Percentiles rank a stretch among this genome's conserved stretches.
phyloP scores from a whole-genome alignment of 768 basidiomycete genomes.

The Pseudohyphozyma bogoriensis region DNA sequence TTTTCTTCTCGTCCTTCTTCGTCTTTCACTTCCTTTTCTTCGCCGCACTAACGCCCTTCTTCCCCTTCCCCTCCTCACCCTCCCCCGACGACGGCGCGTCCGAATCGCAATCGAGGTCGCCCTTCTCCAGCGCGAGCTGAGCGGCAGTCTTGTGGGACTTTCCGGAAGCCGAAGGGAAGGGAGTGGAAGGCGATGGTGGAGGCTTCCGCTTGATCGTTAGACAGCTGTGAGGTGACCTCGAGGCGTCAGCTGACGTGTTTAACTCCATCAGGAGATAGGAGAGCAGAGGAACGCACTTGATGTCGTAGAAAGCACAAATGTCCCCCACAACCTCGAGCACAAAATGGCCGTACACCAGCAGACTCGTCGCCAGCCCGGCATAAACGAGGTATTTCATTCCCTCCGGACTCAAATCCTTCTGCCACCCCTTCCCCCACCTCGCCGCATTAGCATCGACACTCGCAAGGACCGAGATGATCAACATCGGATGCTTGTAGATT shows the following conservation, averaged over 20 bases:
- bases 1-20: too few relatives aligned
- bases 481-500: slow-evolving; percentile 65
- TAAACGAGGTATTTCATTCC: slow-evolving; percentile 10
- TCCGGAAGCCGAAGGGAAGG: too few relatives aligned
- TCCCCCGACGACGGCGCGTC: too few relatives aligned
- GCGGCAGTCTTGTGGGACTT: too few relatives aligned
- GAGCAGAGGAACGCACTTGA: slow-evolving; percentile 64
- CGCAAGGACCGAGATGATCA: slow-evolving; percentile 67
- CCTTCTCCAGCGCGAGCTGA: too few relatives aligned
- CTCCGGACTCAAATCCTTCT: slow-evolving; percentile 10
- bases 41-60: too few relatives aligned
- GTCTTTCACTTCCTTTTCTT: too few relatives aligned
- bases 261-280: not conserved
- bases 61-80: too few relatives aligned
- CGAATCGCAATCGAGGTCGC: too few relatives aligned
- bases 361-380: slow-evolving; percentile 20
- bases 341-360: slow-evolving; percentile 53
- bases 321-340: slow-evolving; percentile 63
- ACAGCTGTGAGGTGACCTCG: not conserved
- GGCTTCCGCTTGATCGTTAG: slow-evolving; percentile 6
- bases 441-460: slow-evolving; percentile 75
- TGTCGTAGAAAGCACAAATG: slow-evolving; percentile 83
- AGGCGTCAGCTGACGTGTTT: not conserved
- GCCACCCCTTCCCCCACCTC: slow-evolving; percentile 50
- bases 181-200: too few relatives aligned